Evolutionary conservation across 495 filamentous ascomycete genomes (phyloP).

Genomic region (Lentithecium fluviatile): DNA sequence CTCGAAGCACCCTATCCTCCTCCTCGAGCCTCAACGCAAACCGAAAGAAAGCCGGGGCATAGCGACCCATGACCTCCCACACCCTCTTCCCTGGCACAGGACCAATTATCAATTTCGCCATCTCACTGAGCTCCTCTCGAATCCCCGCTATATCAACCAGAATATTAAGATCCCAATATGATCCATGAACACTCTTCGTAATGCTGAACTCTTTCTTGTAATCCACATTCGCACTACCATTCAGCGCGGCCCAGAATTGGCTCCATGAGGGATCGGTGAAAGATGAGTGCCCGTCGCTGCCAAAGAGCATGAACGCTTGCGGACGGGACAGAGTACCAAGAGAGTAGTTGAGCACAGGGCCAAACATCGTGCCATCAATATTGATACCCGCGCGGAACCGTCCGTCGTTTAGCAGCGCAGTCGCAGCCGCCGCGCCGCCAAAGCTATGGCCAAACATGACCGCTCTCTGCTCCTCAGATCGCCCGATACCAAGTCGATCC

Average conservation of each 20-base stretch:
- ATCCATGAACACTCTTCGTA: slow-evolving; percentile 2
- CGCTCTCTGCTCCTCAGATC: background rate
- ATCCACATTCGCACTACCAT: background rate
- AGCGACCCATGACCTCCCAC: slow-evolving; percentile 5
- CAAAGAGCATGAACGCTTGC: slow-evolving; percentile 5
- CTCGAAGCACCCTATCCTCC: background rate
- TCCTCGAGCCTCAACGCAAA: background rate
- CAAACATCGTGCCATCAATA: slow-evolving; percentile 18
- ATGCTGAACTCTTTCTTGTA: slow-evolving; percentile 3
- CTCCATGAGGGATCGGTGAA: background rate
- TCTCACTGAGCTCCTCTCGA: background rate
- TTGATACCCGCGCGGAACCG: slow-evolving; percentile 3
- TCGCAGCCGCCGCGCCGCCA: slow-evolving; percentile 9
- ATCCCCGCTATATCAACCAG: slow-evolving; percentile 5
- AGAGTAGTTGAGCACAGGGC: slow-evolving; percentile 4
- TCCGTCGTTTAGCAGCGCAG: slow-evolving; percentile 5
- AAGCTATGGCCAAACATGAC: slow-evolving; percentile 15
- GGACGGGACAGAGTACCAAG: background rate
- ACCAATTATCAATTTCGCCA: background rate
- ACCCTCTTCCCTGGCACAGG: background rate
- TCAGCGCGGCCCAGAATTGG: slow-evolving; percentile 3
- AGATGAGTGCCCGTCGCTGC: background rate
- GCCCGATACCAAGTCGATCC: background rate
- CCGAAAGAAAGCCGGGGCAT: slow-evolving; percentile 9
- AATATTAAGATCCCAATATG: slow-evolving; percentile 8